Percentiles rank a stretch among this genome's conserved stretches.
phyloP scores from a whole-genome alignment of 352 stramenopile species.

The Phytopythium chamaehyphon region DNA sequence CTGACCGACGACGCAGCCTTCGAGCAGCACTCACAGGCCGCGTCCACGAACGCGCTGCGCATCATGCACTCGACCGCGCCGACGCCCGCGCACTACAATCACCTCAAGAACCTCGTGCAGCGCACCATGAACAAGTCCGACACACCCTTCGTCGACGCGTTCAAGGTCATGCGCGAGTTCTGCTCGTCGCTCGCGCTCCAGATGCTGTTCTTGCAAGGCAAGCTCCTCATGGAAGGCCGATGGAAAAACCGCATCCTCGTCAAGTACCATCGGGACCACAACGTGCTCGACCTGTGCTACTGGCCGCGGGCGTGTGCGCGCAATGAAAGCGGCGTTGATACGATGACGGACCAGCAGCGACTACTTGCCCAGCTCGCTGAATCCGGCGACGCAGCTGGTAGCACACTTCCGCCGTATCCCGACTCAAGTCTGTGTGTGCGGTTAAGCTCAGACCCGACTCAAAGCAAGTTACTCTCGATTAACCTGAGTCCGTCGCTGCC shows the following conservation, averaged over 20 bases:
- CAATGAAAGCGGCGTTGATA: conserved; percentile 32
- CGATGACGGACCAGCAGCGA: conserved; percentile 55
- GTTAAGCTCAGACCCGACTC: conserved; percentile 50
- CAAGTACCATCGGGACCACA: conserved; percentile 74
- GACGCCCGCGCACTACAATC: conserved; percentile 69
- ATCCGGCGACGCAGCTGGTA: conserved; percentile 11
- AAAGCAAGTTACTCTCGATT: conserved; percentile 59
- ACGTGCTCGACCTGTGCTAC: conserved; percentile 80
- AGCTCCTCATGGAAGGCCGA: conserved; percentile 70
- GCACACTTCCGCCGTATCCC: conserved; percentile 36
- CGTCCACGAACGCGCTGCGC: conserved; percentile 60
- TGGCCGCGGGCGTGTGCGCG: conserved; percentile 70
- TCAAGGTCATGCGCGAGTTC: conserved; percentile 82
- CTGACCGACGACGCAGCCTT: conserved; percentile 60
- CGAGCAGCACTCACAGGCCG: conserved; percentile 42
- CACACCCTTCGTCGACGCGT: conserved; percentile 71
- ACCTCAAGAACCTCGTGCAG: conserved; percentile 83
- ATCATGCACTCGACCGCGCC: conserved; percentile 80
- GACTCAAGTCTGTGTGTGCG: conserved; percentile 71
- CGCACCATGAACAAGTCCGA: conserved; percentile 84
- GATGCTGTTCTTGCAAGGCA: conserved; percentile 70
- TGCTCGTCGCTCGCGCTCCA: conserved; percentile 74
- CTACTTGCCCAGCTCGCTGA: conserved; percentile 54
- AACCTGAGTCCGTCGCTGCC: conserved; percentile 60
- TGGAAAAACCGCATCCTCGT: conserved; percentile 80